phyloP scores from a whole-genome alignment of 2,329 filamentous ascomycete species.

The Trichothecium sympodiale region DNA sequence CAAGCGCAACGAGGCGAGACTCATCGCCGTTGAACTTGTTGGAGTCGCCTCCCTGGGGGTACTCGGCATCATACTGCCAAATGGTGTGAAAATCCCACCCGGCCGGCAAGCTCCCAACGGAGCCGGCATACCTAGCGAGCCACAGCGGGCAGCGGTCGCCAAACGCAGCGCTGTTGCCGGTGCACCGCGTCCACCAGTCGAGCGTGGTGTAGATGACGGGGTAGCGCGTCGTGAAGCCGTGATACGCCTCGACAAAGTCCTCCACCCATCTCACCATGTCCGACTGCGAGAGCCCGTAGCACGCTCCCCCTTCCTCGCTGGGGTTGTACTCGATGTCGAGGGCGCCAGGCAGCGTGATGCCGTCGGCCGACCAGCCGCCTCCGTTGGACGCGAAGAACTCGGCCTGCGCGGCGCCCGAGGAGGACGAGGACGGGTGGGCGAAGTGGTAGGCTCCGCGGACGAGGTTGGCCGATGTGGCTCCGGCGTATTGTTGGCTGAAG shows the following conservation, averaged over 20 bases:
- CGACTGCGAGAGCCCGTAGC: slow-evolving; percentile 30
- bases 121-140: slow-evolving; percentile 29
- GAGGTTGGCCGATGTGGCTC: slow-evolving; percentile 36
- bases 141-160: slow-evolving; percentile 31
- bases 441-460: slow-evolving; percentile 47
- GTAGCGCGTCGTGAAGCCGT: slow-evolving; percentile 30
- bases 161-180: slow-evolving; percentile 36
- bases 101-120: slow-evolving; percentile 31
- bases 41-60: slow-evolving; percentile 39
- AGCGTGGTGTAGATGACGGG: slow-evolving; percentile 41
- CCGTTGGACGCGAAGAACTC: slow-evolving; percentile 39
- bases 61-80: slow-evolving; percentile 40
- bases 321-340: slow-evolving; percentile 39
- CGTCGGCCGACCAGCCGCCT: slow-evolving; percentile 40
- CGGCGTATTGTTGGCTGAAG: slow-evolving; percentile 36
- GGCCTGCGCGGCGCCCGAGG: slow-evolving; percentile 34
- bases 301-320: slow-evolving; percentile 19
- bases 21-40: slow-evolving; percentile 37
- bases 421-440: slow-evolving; percentile 31
- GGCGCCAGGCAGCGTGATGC: slow-evolving; percentile 43
- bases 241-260: slow-evolving; percentile 39
- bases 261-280: slow-evolving; percentile 38
- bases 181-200: slow-evolving; percentile 41
- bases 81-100: slow-evolving; percentile 42
- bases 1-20: slow-evolving; percentile 3